Percentiles rank a stretch among this genome's conserved stretches.
phyloP scores from a whole-genome alignment of 75 land plant genomes.

The Gnetum montanum region DNA sequence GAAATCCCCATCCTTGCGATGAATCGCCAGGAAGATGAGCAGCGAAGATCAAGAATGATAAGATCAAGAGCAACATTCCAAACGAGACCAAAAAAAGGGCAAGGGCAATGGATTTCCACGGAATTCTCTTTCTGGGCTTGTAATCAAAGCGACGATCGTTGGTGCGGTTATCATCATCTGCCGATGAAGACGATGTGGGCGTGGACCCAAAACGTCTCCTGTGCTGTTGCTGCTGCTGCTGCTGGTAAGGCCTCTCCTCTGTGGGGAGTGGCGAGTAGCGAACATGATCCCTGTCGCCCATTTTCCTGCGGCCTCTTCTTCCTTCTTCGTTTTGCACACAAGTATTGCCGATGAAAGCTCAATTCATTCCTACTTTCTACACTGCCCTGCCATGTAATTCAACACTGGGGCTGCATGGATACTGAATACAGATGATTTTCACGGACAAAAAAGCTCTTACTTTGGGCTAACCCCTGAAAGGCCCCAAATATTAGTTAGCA shows the following conservation, averaged over 20 bases:
- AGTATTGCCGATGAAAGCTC: no score
- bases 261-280: constrained; percentile 44
- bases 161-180: constrained; percentile 10
- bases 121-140: constrained; percentile 60
- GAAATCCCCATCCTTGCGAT: constrained; percentile 72
- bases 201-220: constrained; percentile 4
- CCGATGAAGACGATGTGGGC: constrained; percentile 3
- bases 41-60: constrained; percentile 68
- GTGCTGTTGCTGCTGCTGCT: constrained; percentile 6
- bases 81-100: constrained; percentile 67
- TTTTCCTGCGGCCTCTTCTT: constrained; percentile 1
- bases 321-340: no score
- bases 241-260: constrained; percentile 21
- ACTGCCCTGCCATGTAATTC: no score
- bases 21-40: constrained; percentile 90
- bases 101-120: constrained; percentile 91
- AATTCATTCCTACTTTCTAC: no score
- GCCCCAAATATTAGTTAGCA: no score
- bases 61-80: constrained; percentile 58
- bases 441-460: no score
- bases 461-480: no score
- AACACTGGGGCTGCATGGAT: no score
- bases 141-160: constrained; percentile 57
- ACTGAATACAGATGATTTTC: no score
- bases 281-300: constrained; percentile 52